These are phyloP conservation scores for Crithidia mellificae DNA, from an alignment of 208 protist species.

Conservation along the genomic window DNA sequence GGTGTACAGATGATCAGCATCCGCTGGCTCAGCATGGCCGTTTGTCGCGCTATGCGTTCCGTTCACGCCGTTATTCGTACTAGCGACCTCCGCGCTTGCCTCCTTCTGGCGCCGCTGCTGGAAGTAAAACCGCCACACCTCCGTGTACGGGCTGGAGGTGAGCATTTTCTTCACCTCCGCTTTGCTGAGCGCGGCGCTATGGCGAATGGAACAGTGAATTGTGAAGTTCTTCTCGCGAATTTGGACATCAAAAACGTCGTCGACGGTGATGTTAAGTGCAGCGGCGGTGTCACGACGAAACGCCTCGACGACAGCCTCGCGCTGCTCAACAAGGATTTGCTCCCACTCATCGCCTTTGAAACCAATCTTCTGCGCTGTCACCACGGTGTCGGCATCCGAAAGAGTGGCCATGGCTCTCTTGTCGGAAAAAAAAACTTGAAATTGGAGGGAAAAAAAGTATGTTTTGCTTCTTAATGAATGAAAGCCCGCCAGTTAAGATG, in stretches of 20 bases:
- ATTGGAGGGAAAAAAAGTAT: too few species aligned
- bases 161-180: constrained; percentile 29
- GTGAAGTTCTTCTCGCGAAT: constrained; percentile 26
- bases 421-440: too few species aligned
- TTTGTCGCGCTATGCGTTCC: too few species aligned
- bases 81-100: neutral
- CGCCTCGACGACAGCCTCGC: constrained; percentile 29
- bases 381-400: constrained; percentile 7
- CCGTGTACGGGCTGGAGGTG: constrained; percentile 18
- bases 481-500: too few species aligned
- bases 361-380: constrained; percentile 48
- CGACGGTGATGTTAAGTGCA: constrained; percentile 27
- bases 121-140: constrained; percentile 48
- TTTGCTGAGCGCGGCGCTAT: constrained; percentile 26
- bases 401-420: constrained; percentile 4
- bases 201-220: constrained; percentile 48
- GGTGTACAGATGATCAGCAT: constrained; percentile 3
- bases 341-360: constrained; percentile 57
- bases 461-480: too few species aligned
- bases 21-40: neutral
- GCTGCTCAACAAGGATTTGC: constrained; percentile 23
- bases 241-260: constrained; percentile 41
- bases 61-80: too few species aligned
- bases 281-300: constrained; percentile 37
- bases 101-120: constrained; percentile 2